Percentiles rank a stretch among this genome's conserved stretches.
Evolutionary conservation across 2,329 filamentous ascomycete genomes (phyloP).

Genomic region (Aspergillus vadensis): DNA sequence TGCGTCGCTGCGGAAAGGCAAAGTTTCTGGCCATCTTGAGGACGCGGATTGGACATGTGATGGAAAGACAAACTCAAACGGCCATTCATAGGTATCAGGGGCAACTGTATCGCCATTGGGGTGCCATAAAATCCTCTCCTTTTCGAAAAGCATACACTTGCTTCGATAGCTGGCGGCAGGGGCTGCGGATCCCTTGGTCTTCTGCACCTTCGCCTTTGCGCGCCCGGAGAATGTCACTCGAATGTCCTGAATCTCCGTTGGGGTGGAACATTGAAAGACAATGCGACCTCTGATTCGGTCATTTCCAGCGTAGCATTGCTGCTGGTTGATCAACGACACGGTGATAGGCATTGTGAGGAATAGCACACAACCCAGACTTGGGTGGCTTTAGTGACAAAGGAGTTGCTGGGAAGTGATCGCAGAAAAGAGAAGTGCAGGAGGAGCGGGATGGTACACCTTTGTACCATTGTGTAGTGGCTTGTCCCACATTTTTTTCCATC

Average conservation of each 20-base stretch:
- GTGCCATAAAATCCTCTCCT: slow-evolving; percentile 13
- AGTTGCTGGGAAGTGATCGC: background rate
- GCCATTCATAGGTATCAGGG: slow-evolving; percentile 17
- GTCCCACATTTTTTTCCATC: background rate
- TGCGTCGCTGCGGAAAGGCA: slow-evolving; percentile 14
- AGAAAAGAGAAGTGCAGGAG: background rate
- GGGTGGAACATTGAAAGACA: slow-evolving; percentile 8
- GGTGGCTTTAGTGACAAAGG: background rate
- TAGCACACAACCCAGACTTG: background rate
- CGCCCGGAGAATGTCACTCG: slow-evolving; percentile 16
- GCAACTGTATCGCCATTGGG: slow-evolving; percentile 1
- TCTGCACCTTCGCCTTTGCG: slow-evolving; percentile 19
- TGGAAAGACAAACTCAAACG: slow-evolving; percentile 15
- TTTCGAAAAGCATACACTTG: slow-evolving; percentile 20
- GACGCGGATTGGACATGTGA: slow-evolving; percentile 2
- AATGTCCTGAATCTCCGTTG: slow-evolving; percentile 14
- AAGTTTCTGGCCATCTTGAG: slow-evolving; percentile 10
- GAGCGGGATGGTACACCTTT: background rate
- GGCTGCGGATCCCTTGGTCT: slow-evolving; percentile 17
- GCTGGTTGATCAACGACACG: slow-evolving; percentile 11
- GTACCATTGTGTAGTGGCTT: background rate
- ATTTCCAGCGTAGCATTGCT: slow-evolving; percentile 11
- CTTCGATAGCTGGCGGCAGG: slow-evolving; percentile 18
- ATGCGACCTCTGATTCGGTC: slow-evolving; percentile 13
- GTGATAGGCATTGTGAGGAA: slow-evolving; percentile 15